Base-by-base conservation (phyloP, 495 filamentous ascomycete genomes). In the Xylaria castorea region DNA sequence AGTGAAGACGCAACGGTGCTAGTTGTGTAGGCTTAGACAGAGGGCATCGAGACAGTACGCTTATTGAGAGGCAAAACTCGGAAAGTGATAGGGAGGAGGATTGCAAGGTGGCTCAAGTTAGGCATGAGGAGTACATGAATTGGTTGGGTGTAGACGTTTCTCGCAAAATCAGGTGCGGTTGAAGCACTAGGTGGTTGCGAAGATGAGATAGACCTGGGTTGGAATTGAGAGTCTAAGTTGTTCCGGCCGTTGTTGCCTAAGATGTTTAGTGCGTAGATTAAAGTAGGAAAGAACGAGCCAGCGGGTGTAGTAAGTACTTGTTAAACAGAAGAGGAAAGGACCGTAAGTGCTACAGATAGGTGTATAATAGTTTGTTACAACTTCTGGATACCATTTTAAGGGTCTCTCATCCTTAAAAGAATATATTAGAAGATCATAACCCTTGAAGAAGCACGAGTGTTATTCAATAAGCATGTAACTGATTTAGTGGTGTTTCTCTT, bases 401-500 rank as follows among this genome's bases (percentile, higher is more conserved):
- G 44, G 1, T 46, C 44, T 46, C 16, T 20, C 16, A 18, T 46
- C 12, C 5, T 20, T 2, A 46, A 8, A 42, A 9, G 42, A 46
- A 18, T 46, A 46, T 18, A 11, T 46, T 46, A 46, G 18, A 18
- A 1, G 42, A 9, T 18, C 42, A 1, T 16, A 46, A 18, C 42
- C 42, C 14, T 46, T 46, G 5, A 46, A 5, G 12, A 46, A 46
- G 42, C 38, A 12, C 38, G 8, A 8, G 12, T 46, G 12, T 18
- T 14, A 46, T 46, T 1, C 5, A 18, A 46, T 46, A 9, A 46
- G 42, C 1, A 46, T 3, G 42, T 46, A 46, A 5, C 18, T 46
- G 14, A 46, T 46, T 88, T 88, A 90, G 71, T 86, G 78, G 81
- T 89, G 87, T 60, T 84, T 79, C 67, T 91, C 88, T 65, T 81